Conservation (phyloP, 805 yeast genomes). For the Pichia nakasei region DNA sequence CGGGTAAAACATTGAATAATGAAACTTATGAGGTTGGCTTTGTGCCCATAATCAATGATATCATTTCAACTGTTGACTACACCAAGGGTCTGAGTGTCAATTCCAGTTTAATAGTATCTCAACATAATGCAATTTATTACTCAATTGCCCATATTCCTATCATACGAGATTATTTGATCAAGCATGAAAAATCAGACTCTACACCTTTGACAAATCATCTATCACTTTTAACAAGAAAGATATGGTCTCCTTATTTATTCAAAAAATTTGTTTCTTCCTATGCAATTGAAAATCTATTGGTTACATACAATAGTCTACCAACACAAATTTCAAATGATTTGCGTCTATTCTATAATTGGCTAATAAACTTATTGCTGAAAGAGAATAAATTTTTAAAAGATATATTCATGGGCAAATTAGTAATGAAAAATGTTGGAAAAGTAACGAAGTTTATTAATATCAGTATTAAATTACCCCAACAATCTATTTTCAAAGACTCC, state of each 20-base stretch:
- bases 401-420: constrained; percentile 47
- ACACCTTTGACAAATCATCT: constrained; percentile 31
- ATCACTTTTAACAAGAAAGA: constrained; percentile 40
- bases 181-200: constrained; percentile 14
- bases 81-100: background rate
- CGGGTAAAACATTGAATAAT: constrained; percentile 35
- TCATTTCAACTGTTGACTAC: constrained; percentile 21
- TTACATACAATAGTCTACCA: constrained; percentile 29
- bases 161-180: constrained; percentile 39
- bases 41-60: constrained; percentile 51
- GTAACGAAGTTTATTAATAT: constrained; percentile 41
- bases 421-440: constrained; percentile 14
- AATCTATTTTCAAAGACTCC: constrained; percentile 47
- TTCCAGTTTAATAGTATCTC: background rate
- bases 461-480: constrained; percentile 50
- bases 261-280: constrained; percentile 59
- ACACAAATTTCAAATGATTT: constrained; percentile 32
- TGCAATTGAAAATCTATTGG: constrained; percentile 46
- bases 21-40: constrained; percentile 50
- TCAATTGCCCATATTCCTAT: constrained; percentile 43
- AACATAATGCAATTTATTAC: constrained; percentile 44
- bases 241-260: constrained; percentile 58
- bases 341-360: constrained; percentile 49
- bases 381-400: constrained; percentile 24
- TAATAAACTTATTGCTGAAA: constrained; percentile 38